Evolutionary conservation across 169 alveolate species (phyloP).

Genomic region (Fabrea salina): DNA sequence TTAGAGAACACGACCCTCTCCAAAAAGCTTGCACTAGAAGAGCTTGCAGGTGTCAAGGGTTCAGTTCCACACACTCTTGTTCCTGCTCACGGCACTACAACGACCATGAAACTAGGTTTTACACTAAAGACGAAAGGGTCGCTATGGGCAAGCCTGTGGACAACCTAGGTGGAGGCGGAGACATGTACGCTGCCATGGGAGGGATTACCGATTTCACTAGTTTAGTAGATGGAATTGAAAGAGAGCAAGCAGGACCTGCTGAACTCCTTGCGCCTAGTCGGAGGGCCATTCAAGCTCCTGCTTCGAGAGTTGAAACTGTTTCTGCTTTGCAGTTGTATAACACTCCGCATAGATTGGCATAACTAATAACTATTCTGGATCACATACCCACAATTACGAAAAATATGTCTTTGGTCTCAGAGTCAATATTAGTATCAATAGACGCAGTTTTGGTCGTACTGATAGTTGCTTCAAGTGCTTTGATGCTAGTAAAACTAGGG

Average conservation of each 20-base stretch:
- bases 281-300: not conserved
- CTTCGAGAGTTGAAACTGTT: not conserved
- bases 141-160: conserved; percentile 80
- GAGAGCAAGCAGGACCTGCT: not conserved
- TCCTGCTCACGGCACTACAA: conserved; percentile 76
- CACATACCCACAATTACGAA: too few relatives aligned
- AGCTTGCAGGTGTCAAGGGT: conserved; percentile 56
- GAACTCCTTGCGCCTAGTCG: not conserved
- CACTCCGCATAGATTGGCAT: not conserved
- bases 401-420: too few relatives aligned
- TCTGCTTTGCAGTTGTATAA: conserved; percentile 13
- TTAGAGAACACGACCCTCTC: conserved; percentile 76
- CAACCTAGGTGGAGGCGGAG: conserved; percentile 40
- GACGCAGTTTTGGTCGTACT: too few relatives aligned
- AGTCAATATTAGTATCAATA: too few relatives aligned
- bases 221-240: conserved; percentile 47
- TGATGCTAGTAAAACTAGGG: too few relatives aligned
- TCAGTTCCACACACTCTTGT: conserved; percentile 79
- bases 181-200: conserved; percentile 45
- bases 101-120: conserved; percentile 78
- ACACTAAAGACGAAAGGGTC: conserved; percentile 82
- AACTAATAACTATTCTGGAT: too few relatives aligned
- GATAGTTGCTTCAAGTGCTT: too few relatives aligned
- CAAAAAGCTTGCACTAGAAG: conserved; percentile 62
- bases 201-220: conserved; percentile 51